Conservation (phyloP, 495 filamentous ascomycete genomes). For the Annulohypoxylon maeteangense region DNA sequence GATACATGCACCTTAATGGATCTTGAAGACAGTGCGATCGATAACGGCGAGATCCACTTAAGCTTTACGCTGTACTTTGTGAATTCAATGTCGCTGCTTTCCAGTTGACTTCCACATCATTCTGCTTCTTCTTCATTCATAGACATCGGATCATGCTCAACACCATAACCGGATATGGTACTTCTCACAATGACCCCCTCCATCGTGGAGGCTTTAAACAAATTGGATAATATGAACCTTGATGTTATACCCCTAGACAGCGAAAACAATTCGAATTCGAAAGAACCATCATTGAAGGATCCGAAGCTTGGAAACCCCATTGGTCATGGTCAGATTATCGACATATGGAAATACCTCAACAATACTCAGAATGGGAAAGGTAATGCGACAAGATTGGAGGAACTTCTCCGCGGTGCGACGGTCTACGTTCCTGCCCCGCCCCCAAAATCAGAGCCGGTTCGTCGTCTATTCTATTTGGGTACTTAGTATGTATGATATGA, state of each 20-base stretch:
- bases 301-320: constrained; percentile 73
- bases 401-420: constrained; percentile 73
- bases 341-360: constrained; percentile 70
- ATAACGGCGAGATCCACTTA: not conserved
- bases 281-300: constrained; percentile 58
- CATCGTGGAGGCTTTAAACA: constrained; percentile 71
- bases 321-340: constrained; percentile 80
- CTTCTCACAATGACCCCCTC: constrained; percentile 77
- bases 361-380: constrained; percentile 41
- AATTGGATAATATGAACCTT: constrained; percentile 39
- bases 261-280: constrained; percentile 16
- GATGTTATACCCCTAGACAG: constrained; percentile 1
- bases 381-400: constrained; percentile 62
- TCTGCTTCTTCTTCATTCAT: not conserved
- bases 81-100: constrained; percentile 9
- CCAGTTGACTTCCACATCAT: not conserved
- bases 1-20: not conserved
- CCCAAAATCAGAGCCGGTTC: constrained; percentile 81
- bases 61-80: constrained; percentile 1
- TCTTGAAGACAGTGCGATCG: not conserved
- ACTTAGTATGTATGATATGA: not conserved
- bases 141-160: constrained; percentile 25
- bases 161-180: constrained; percentile 68
- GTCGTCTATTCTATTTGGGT: constrained; percentile 37
- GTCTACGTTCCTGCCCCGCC: constrained; percentile 82